A percentile compares a stretch with the other conserved stretches of the same genome.
These are phyloP conservation scores for Verticillium zaregamsianum DNA, from an alignment of 2,329 filamentous ascomycete genomes.

Conservation along the genomic window DNA sequence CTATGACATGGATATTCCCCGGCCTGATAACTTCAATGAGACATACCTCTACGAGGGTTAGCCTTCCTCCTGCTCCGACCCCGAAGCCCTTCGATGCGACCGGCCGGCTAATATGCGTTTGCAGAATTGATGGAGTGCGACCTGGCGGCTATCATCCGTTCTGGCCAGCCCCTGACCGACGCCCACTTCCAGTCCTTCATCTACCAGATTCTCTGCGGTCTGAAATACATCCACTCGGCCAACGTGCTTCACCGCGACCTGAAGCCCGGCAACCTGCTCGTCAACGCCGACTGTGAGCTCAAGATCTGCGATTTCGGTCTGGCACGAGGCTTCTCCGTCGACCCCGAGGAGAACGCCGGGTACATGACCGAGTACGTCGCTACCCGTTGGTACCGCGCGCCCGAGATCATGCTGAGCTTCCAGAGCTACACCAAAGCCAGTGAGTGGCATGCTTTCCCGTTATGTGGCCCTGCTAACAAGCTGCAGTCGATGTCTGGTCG, in stretches of 20 bases:
- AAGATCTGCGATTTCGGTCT: slow-evolving; percentile 99
- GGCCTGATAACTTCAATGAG: slow-evolving; percentile 97
- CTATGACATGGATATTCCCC: slow-evolving; percentile 98
- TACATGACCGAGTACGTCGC: slow-evolving; percentile 99
- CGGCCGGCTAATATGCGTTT: background rate
- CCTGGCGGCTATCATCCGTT: slow-evolving; percentile 94
- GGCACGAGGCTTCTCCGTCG: slow-evolving; percentile 92
- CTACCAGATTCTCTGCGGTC: slow-evolving; percentile 97
- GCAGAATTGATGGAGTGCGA: slow-evolving; percentile 99
- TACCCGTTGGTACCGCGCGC: slow-evolving; percentile 90
- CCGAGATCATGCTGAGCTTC: slow-evolving; percentile 99
- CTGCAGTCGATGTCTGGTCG: slow-evolving; percentile 95
- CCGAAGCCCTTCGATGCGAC: slow-evolving; percentile 4
- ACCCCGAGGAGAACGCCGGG: slow-evolving; percentile 95
- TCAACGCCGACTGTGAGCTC: slow-evolving; percentile 98
- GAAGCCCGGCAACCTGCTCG: slow-evolving; percentile 94
- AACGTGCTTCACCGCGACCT: slow-evolving; percentile 96
- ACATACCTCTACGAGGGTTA: slow-evolving; percentile 96
- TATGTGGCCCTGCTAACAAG: slow-evolving; percentile 39
- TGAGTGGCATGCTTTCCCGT: slow-evolving; percentile 30
- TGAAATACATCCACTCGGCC: slow-evolving; percentile 99
- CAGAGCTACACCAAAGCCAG: slow-evolving; percentile 99
- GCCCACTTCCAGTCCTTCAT: slow-evolving; percentile 99
- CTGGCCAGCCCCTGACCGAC: slow-evolving; percentile 93
- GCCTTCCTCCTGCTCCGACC: slow-evolving; percentile 17